Percentiles rank a stretch among this genome's conserved stretches.
Conservation (phyloP, 352 stramenopile genomes). For the Pythium diclinum region DNA sequence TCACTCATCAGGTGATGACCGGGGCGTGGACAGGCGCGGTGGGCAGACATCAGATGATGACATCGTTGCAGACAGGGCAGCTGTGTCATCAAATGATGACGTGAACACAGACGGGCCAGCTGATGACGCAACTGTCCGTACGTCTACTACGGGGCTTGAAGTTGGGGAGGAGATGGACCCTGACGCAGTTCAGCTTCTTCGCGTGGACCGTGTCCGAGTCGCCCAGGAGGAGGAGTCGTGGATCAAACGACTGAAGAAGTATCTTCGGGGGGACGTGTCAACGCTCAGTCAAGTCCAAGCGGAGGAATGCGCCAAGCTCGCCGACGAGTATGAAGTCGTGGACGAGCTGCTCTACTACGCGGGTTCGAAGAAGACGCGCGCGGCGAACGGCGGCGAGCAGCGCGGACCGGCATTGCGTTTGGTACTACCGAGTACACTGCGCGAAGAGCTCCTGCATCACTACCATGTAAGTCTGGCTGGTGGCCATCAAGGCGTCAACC, state of each 20-base stretch:
- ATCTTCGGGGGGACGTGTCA: neutral
- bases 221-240: constrained; percentile 11
- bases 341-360: constrained; percentile 2
- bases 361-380: neutral
- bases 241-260: constrained; percentile 1
- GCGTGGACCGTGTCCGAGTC: neutral
- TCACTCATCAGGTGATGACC: no score
- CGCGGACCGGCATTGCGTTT: neutral
- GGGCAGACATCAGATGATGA: neutral
- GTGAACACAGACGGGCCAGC: neutral
- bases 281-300: neutral
- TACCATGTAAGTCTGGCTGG: constrained; percentile 26
- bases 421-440: neutral
- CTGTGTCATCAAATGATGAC: constrained; percentile 6
- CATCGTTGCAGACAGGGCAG: neutral
- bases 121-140: no score
- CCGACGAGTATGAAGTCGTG: neutral
- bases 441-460: neutral
- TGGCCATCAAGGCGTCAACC: constrained; percentile 24
- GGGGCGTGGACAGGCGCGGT: no score
- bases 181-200: neutral
- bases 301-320: neutral
- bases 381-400: neutral
- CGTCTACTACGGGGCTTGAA: no score
- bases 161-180: no score